Evolutionary conservation across 2,329 filamentous ascomycete species (phyloP).

Genomic region (Paecilomyces fulvus): DNA sequence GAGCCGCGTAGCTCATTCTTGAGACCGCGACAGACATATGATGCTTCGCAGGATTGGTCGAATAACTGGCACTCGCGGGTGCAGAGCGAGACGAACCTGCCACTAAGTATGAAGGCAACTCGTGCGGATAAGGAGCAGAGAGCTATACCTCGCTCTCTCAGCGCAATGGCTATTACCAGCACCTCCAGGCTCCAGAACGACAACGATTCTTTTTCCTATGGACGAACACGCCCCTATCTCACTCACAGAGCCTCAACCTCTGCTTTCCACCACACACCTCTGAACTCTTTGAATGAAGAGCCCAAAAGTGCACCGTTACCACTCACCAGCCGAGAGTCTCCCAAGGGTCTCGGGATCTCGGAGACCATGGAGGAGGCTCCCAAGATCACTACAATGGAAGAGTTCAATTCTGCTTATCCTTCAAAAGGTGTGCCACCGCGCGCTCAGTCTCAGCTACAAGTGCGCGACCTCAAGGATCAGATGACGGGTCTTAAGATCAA

Average conservation of each 20-base stretch:
- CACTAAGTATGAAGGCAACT: conserved; percentile 27
- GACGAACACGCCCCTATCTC: conserved; percentile 20
- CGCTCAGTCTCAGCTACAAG: conserved; percentile 63
- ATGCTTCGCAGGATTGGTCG: conserved; percentile 23
- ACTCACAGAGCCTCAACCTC: conserved; percentile 30
- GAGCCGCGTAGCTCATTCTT: conserved; percentile 39
- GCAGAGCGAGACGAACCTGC: conserved; percentile 53
- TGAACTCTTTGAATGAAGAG: conserved; percentile 50
- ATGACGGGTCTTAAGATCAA: conserved; percentile 79
- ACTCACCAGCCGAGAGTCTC: neutral
- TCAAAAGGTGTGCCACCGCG: conserved; percentile 46
- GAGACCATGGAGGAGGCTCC: conserved; percentile 14
- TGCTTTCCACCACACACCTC: conserved; percentile 37
- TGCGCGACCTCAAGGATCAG: conserved; percentile 69
- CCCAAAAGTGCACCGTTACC: conserved; percentile 18
- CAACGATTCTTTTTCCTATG: conserved; percentile 26
- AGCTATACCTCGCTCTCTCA: conserved; percentile 51
- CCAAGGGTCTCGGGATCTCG: conserved; percentile 16
- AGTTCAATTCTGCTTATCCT: conserved; percentile 29
- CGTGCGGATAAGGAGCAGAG: conserved; percentile 26
- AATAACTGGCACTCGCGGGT: conserved; percentile 50
- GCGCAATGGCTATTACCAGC: conserved; percentile 41
- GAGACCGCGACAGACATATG: conserved; percentile 32
- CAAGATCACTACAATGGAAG: conserved; percentile 20
- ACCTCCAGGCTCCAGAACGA: conserved; percentile 21